Conservation (phyloP, 1,284 basidiomycete genomes). For the Rhodotorula sp. region DNA sequence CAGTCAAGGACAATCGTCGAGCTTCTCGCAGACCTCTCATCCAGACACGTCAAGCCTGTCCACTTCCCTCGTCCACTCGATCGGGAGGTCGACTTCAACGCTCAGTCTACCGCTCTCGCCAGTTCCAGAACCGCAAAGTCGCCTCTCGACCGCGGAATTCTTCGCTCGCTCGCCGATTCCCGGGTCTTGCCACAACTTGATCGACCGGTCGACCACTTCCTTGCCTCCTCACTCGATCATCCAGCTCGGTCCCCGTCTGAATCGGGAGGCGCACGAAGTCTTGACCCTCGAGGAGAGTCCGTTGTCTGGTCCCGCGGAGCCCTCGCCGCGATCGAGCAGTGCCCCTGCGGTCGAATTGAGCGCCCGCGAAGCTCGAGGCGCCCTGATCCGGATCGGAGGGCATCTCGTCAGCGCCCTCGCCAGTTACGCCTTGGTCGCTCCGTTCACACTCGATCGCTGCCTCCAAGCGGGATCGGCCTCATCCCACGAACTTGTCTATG, state of each 20-base stretch:
- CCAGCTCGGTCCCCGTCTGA: not conserved
- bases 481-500: not conserved
- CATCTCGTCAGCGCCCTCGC: slow-evolving; percentile 40
- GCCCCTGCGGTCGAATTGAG: slow-evolving; percentile 24
- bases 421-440: slow-evolving; percentile 36
- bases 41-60: slow-evolving; percentile 31
- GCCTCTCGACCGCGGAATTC: not conserved
- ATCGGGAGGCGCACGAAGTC: not conserved
- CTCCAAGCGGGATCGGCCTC: not conserved
- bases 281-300: not conserved
- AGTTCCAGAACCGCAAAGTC: not conserved
- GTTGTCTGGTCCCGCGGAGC: not conserved
- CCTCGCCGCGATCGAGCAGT: not conserved
- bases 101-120: not conserved
- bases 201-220: slow-evolving; percentile 12
- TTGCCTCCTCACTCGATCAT: slow-evolving; percentile 5
- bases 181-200: slow-evolving; percentile 21
- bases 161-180: slow-evolving; percentile 30
- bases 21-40: slow-evolving; percentile 8
- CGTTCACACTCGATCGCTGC: slow-evolving; percentile 22
- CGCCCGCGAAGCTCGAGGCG: slow-evolving; percentile 24
- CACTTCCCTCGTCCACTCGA: slow-evolving; percentile 19
- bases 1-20: too few species aligned
- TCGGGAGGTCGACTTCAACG: slow-evolving; percentile 21
- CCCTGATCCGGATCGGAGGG: slow-evolving; percentile 33